phyloP scores from a whole-genome alignment of 2,329 filamentous ascomycete species.

The Stachybotrys echinatus region DNA sequence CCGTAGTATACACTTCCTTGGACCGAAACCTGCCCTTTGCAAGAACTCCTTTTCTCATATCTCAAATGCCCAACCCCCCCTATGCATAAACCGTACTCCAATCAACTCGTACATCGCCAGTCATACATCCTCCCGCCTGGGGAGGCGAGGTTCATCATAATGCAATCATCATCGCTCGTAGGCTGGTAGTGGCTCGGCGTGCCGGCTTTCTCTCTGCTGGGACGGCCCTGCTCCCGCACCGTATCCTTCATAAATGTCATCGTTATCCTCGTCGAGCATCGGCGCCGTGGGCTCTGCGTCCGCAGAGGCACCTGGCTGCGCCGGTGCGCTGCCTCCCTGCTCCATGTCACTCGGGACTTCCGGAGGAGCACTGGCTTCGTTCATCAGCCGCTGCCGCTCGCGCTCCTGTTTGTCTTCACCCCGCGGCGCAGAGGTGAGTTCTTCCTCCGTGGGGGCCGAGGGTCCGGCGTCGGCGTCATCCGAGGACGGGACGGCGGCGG shows the following conservation, averaged over 20 bases:
- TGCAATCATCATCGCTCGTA: constrained; percentile 27
- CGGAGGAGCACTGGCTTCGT: constrained; percentile 59
- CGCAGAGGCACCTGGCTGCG: constrained; percentile 20
- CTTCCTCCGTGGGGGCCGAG: constrained; percentile 41
- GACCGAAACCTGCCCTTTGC: not conserved
- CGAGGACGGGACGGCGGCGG: constrained; percentile 8
- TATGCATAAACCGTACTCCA: not conserved
- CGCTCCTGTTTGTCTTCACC: constrained; percentile 84
- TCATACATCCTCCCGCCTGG: not conserved
- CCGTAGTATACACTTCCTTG: not conserved
- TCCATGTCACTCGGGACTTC: constrained; percentile 50
- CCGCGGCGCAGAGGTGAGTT: constrained; percentile 23
- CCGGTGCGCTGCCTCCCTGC: constrained; percentile 21
- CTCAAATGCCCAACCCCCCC: not conserved
- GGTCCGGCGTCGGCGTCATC: constrained; percentile 19
- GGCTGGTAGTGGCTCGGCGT: constrained; percentile 31
- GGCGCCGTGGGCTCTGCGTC: constrained; percentile 51
- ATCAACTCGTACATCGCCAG: not conserved
- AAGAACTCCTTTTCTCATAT: not conserved
- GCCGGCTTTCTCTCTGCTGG: constrained; percentile 5
- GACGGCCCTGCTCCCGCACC: constrained; percentile 19
- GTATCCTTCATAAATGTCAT: constrained; percentile 28
- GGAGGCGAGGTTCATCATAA: not conserved
- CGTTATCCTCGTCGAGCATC: constrained; percentile 47
- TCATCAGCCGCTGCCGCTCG: constrained; percentile 59